Percentiles rank a stretch among this genome's conserved stretches.
phyloP scores from a whole-genome alignment of 192 early-diverging fungal genomes.

The Rhizophlyctis rosea region DNA sequence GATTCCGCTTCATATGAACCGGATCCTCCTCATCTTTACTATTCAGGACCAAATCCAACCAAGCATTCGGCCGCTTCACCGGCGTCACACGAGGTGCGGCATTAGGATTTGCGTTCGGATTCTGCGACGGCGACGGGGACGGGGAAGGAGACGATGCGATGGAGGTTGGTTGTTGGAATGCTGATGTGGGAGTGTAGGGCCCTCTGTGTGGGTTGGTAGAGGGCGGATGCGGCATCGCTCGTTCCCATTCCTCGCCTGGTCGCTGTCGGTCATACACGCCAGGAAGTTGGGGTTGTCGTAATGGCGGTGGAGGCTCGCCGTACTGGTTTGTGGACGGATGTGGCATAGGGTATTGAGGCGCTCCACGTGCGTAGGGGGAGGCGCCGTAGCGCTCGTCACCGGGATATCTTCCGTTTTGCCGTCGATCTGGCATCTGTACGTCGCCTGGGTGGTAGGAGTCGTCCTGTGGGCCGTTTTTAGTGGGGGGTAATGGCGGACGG shows the following conservation, averaged over 20 bases:
- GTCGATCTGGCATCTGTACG: not conserved
- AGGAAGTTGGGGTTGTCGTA: constrained; percentile 20
- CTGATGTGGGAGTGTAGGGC: not conserved
- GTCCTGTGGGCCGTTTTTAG: not conserved
- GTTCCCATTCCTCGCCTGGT: constrained; percentile 6
- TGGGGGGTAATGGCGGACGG: too few species aligned
- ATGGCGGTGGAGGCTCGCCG: constrained; percentile 9
- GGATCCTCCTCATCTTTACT: not conserved
- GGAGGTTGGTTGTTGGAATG: not conserved
- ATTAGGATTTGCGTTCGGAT: not conserved
- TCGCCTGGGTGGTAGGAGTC: not conserved
- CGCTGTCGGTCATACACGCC: too few species aligned
- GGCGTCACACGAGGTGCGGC: not conserved
- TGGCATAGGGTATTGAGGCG: not conserved
- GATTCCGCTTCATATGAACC: too few species aligned
- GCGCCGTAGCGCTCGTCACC: not conserved
- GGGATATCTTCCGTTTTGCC: not conserved
- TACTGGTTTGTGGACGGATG: not conserved
- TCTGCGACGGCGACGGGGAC: not conserved
- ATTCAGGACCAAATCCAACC: constrained; percentile 16
- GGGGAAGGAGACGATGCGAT: not conserved
- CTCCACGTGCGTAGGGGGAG: not conserved
- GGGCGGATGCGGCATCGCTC: not conserved
- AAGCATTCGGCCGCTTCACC: constrained; percentile 15
- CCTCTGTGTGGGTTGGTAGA: not conserved